phyloP scores from a whole-genome alignment of 495 filamentous ascomycete species.

The Hypomontagnella monticulosa region DNA sequence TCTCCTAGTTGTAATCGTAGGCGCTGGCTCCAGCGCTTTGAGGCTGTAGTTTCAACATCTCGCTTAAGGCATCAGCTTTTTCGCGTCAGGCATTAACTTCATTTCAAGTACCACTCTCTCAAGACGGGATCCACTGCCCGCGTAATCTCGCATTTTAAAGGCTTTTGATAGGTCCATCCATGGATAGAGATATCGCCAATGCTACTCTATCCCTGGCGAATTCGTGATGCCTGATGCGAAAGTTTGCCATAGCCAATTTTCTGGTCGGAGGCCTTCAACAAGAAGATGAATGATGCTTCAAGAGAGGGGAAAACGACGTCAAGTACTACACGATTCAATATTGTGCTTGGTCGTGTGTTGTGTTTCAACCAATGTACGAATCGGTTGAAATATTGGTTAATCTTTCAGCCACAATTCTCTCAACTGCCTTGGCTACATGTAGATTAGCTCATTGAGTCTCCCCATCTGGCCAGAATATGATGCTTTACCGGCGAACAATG shows the following conservation, averaged over 20 bases:
- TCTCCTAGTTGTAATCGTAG: neutral
- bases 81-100: constrained; percentile 31
- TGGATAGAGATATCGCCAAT: neutral
- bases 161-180: neutral
- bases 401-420: neutral
- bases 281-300: no score
- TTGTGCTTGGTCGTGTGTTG: no score
- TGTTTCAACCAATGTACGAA: no score
- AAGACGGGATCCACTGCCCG: neutral
- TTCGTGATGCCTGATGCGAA: constrained; percentile 27
- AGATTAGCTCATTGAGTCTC: no score
- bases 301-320: no score
- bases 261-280: no score
- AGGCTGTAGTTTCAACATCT: neutral
- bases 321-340: no score
- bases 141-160: neutral
- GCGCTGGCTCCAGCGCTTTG: constrained; percentile 2
- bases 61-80: constrained; percentile 30
- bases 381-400: neutral
- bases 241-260: neutral
- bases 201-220: neutral
- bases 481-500: no score
- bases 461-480: no score
- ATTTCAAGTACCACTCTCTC: neutral
- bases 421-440: no score